Evolutionary conservation across 495 filamentous ascomycete genomes (phyloP), one percentile per base, ranked within the genome.

Genomic region (Neurospora discreta): DNA sequence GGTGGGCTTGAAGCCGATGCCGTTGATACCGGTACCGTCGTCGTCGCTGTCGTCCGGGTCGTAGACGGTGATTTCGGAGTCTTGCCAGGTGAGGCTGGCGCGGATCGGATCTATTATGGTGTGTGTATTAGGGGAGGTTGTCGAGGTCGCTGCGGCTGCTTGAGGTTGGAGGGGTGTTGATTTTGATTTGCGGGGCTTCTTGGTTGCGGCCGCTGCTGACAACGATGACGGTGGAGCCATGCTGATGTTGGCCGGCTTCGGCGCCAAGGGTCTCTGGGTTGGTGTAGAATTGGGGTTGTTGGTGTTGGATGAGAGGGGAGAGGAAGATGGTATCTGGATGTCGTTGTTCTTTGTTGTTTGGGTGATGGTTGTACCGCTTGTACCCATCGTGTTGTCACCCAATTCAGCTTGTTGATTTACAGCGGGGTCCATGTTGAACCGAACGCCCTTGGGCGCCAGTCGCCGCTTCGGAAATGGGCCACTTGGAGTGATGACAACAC

Each of bases 1-100:
- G 10, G 93, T 98, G 1, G 95, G 95, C 74, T 89, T 90, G 81
- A 97, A 98, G 2, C 94, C 95, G 76, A 98, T 91, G 16, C 95
- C 95, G 80, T 96, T 93, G 74, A 93, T 92, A 43, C 91, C 91
- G 42, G 91, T 91, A 36, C 91, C 91, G 80, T 93, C 91, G 74
- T 93, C 91, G 71, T 86, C 88, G 44, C 89, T 89, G 78, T 93
- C 91, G 39, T 85, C 85, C 3, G 90, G 90, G 74, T 91, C 85
- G 77, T 95, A 91, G 20, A 93, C 89, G 0, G 93, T 96, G 73
- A 96, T 95, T 75, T 97, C 93, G 70, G 90, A 84, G 73, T 93
- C 91, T 76, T 89, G 90, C 93, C 93, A 95, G 41, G 92, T 93
- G 72, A 94, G 85, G 30, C 89, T 83, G 41, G 83, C 79, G 46